Percentiles rank a stretch among this genome's conserved stretches.
Conservation (phyloP, 1,284 basidiomycete genomes). For the Ganoderma meredithae region DNA sequence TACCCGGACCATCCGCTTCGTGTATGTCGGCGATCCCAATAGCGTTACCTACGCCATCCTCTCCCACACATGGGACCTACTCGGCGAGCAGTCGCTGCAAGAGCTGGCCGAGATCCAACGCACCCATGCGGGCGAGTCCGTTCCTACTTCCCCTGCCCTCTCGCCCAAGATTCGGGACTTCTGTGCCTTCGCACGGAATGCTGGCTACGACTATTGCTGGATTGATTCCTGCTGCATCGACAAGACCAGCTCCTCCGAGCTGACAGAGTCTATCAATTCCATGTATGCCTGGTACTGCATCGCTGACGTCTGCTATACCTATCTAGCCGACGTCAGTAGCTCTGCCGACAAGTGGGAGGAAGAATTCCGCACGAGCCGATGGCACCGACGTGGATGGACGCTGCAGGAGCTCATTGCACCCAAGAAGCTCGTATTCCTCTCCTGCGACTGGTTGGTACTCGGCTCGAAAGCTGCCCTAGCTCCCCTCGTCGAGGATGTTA, state of each 20-base stretch:
- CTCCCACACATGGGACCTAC: conserved; percentile 22
- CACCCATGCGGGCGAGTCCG: background rate
- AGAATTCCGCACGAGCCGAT: conserved; percentile 22
- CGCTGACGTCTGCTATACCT: conserved; percentile 27
- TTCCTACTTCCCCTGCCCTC: background rate
- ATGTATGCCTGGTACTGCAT: conserved; percentile 28
- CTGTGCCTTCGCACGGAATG: conserved; percentile 17
- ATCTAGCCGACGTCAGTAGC: conserved; percentile 23
- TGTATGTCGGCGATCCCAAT: conserved; percentile 12
- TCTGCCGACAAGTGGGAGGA: background rate
- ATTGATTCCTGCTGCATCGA: conserved; percentile 32
- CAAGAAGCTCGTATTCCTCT: conserved; percentile 22
- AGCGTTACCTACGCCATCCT: conserved; percentile 24
- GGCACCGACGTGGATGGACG: conserved; percentile 29
- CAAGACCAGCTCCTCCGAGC: conserved; percentile 29
- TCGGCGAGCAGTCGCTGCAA: conserved; percentile 11
- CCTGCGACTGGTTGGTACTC: conserved; percentile 16
- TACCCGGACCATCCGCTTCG: conserved; percentile 6
- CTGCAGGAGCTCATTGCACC: conserved; percentile 31
- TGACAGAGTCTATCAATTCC: conserved; percentile 31
- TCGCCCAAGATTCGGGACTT: conserved; percentile 25
- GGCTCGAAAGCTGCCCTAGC: conserved; percentile 25
- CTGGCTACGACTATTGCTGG: conserved; percentile 25
- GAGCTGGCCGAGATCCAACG: conserved; percentile 20
- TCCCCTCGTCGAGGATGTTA: conserved; percentile 20